A percentile compares a stretch with the other conserved stretches of the same genome.
phyloP scores from a whole-genome alignment of 495 filamentous ascomycete genomes.

The Aspergillus campestris region DNA sequence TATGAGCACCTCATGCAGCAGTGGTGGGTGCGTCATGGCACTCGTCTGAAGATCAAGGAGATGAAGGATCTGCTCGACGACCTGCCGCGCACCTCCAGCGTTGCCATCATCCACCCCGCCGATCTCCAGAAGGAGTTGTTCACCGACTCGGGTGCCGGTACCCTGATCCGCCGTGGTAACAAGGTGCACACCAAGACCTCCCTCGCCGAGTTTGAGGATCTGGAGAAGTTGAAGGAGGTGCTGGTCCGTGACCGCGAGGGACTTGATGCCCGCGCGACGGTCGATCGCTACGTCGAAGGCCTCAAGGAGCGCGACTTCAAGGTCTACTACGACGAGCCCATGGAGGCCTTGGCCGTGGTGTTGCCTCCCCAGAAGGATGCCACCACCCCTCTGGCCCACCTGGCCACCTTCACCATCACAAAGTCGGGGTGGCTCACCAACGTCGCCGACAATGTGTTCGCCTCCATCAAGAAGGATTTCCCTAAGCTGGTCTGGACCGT shows the following conservation, averaged over 20 bases:
- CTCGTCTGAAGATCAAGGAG: constrained; percentile 96
- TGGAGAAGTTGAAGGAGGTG: constrained; percentile 69
- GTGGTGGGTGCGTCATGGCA: constrained; percentile 94
- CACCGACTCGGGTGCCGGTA: constrained; percentile 92
- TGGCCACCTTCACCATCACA: constrained; percentile 90
- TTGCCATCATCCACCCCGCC: constrained; percentile 93
- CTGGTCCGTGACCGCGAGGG: constrained; percentile 80
- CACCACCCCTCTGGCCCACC: constrained; percentile 52
- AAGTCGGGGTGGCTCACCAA: constrained; percentile 95
- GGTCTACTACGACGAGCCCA: constrained; percentile 91
- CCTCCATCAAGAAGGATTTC: constrained; percentile 85
- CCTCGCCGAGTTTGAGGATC: constrained; percentile 70
- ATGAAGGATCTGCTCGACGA: constrained; percentile 88
- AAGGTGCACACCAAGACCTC: constrained; percentile 72
- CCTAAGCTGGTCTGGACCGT: constrained; percentile 95
- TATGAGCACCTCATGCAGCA: constrained; percentile 92
- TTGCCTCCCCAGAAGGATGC: constrained; percentile 53
- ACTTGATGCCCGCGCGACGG: constrained; percentile 71
- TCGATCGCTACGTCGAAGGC: constrained; percentile 77
- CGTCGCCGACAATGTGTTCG: constrained; percentile 95
- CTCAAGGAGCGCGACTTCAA: constrained; percentile 73
- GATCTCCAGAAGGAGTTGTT: constrained; percentile 95
- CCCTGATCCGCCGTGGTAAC: constrained; percentile 86
- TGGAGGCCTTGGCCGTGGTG: constrained; percentile 93
- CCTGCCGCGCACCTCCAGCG: constrained; percentile 84